Percentiles rank a stretch among this genome's conserved stretches.
Evolutionary conservation across 139 green algal genomes (phyloP).

Genomic region (Deuterostichococcus epilithicus): DNA sequence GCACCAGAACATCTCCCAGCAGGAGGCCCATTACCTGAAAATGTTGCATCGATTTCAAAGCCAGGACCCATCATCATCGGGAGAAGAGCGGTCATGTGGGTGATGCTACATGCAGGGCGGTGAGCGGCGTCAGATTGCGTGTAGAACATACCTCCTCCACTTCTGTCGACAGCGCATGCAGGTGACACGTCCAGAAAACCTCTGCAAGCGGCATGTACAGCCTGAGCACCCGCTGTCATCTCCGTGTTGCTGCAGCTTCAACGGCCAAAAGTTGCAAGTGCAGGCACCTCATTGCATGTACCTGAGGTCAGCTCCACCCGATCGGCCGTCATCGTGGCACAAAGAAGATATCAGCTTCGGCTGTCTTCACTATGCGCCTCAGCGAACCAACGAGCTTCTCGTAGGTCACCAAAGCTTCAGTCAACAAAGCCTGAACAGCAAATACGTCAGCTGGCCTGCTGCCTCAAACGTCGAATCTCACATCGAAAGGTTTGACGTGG

Average conservation of each 20-base stretch:
- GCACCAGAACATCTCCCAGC: constrained; percentile 62
- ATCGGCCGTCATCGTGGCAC: background rate
- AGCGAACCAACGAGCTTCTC: background rate
- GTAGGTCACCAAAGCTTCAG: background rate
- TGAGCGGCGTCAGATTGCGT: too few relatives aligned
- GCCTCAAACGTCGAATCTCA: background rate
- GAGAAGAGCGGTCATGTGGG: too few relatives aligned
- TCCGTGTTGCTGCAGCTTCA: background rate
- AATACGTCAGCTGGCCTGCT: background rate
- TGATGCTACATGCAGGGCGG: too few relatives aligned
- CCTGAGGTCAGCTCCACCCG: constrained; percentile 17
- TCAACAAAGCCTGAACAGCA: background rate
- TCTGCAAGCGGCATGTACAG: constrained; percentile 36
- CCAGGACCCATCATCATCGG: too few relatives aligned
- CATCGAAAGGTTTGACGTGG: background rate
- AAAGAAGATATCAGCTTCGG: too few relatives aligned
- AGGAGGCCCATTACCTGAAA: constrained; percentile 87
- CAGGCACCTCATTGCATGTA: background rate
- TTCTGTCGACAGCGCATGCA: constrained; percentile 75
- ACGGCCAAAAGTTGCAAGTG: background rate
- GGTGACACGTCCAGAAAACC: constrained; percentile 60
- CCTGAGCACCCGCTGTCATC: background rate
- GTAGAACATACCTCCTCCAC: too few relatives aligned
- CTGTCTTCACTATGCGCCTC: too few relatives aligned
- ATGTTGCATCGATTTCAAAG: too few relatives aligned